Evolutionary conservation across 1,284 basidiomycete species (phyloP).

Genomic region (Melampsora larici-populina): DNA sequence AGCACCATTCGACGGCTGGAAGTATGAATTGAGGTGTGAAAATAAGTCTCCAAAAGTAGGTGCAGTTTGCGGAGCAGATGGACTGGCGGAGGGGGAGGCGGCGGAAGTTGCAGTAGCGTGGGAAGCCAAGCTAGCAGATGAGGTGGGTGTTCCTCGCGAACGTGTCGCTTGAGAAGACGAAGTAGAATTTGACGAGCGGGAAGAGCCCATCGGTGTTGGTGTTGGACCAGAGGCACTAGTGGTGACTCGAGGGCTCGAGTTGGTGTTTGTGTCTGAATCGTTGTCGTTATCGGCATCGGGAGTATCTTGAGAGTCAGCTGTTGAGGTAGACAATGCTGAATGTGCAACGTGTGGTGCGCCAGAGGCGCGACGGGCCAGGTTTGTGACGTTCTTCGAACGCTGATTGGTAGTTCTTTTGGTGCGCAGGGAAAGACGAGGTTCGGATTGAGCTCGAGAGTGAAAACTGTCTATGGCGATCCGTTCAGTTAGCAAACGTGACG

Average conservation of each 20-base stretch:
- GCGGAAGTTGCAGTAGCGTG: neutral
- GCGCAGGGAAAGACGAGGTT: no score
- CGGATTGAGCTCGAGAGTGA: no score
- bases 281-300: no score
- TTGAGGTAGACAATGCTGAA: neutral
- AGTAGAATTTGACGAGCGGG: neutral
- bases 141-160: neutral
- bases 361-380: neutral
- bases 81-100: neutral
- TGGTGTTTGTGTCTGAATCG: no score
- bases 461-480: no score
- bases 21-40: neutral
- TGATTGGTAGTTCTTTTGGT: no score
- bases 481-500: no score
- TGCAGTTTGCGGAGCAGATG: neutral
- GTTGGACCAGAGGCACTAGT: neutral
- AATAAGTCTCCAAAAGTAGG: neutral
- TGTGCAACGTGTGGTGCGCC: neutral
- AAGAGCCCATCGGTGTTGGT: neutral
- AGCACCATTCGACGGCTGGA: conserved; percentile 4
- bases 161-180: neutral
- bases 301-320: no score
- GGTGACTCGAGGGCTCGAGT: neutral
- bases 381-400: no score
- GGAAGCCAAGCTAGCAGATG: neutral